Evolutionary conservation across 805 yeast species (phyloP).

Genomic region (Hagleromyces aurorensis): DNA sequence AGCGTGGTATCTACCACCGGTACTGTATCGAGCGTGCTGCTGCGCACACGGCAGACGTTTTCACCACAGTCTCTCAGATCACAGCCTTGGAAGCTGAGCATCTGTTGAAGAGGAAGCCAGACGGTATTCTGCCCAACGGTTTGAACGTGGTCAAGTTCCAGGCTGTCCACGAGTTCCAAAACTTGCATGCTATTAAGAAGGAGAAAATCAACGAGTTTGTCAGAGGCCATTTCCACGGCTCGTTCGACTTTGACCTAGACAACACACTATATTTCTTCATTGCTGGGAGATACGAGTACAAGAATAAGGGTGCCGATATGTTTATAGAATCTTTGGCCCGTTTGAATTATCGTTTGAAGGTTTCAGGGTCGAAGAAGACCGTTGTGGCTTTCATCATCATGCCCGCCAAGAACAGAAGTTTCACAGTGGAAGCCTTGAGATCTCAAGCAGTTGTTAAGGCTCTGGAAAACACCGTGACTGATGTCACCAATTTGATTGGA

Average conservation of each 20-base stretch:
- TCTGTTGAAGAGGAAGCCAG: conserved; percentile 89
- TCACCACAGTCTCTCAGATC: conserved; percentile 94
- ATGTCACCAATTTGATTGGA: conserved; percentile 81
- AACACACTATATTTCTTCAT: conserved; percentile 92
- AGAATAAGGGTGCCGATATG: conserved; percentile 95
- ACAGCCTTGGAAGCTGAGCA: conserved; percentile 96
- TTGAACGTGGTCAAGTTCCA: conserved; percentile 91
- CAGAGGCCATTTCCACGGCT: conserved; percentile 96
- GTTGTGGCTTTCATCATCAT: conserved; percentile 95
- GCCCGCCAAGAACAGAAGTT: conserved; percentile 94
- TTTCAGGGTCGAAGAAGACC: conserved; percentile 75
- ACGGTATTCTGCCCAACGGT: conserved; percentile 96
- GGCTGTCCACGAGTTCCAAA: conserved; percentile 97
- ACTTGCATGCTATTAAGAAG: conserved; percentile 85
- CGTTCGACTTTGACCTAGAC: conserved; percentile 88
- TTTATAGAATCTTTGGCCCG: conserved; percentile 90
- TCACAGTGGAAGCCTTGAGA: conserved; percentile 89
- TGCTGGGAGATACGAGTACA: conserved; percentile 94
- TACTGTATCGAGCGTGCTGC: conserved; percentile 96
- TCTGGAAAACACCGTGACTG: conserved; percentile 78
- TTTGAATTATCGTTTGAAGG: conserved; percentile 79
- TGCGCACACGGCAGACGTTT: conserved; percentile 91
- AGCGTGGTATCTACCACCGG: conserved; percentile 93
- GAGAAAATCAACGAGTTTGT: conserved; percentile 90
- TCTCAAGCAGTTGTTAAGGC: conserved; percentile 96